Conservation (phyloP, 306 rosid genomes). For the Oemleria cerasiformis region DNA sequence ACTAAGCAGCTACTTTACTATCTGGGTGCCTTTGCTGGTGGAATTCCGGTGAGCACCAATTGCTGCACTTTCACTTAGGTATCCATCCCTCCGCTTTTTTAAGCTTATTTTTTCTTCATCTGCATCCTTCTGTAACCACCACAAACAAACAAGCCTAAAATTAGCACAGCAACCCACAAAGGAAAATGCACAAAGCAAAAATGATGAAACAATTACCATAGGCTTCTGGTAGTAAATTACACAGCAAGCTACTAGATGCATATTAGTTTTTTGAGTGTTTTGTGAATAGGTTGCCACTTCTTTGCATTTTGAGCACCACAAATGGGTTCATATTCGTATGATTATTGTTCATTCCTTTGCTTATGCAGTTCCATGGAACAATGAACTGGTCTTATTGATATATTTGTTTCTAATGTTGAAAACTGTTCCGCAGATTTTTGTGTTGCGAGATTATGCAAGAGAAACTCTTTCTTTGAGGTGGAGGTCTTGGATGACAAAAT, state of each 20-base stretch:
- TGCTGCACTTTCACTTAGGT: constrained; percentile 83
- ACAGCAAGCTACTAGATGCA: constrained; percentile 9
- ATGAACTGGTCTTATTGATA: constrained; percentile 14
- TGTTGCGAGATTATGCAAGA: constrained; percentile 84
- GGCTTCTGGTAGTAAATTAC: background rate
- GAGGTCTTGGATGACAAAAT: constrained; percentile 99
- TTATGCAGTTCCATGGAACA: constrained; percentile 8
- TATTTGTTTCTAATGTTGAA: constrained; percentile 26
- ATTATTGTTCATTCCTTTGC: background rate
- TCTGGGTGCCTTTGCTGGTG: constrained; percentile 87
- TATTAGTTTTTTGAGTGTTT: background rate
- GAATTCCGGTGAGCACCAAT: constrained; percentile 98
- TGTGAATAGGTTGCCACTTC: background rate
- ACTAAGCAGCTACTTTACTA: constrained; percentile 83
- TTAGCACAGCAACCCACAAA: background rate
- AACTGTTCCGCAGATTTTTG: constrained; percentile 63
- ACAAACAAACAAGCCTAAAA: background rate
- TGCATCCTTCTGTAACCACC: constrained; percentile 24
- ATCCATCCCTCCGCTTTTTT: constrained; percentile 55
- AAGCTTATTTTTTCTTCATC: constrained; percentile 10
- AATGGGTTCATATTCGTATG: background rate
- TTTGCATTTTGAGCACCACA: background rate
- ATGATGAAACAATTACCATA: background rate
- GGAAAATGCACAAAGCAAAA: background rate
- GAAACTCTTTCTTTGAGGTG: constrained; percentile 90